phyloP scores from a whole-genome alignment of 2,329 filamentous ascomycete species.

The Keithomyces neogunnii region DNA sequence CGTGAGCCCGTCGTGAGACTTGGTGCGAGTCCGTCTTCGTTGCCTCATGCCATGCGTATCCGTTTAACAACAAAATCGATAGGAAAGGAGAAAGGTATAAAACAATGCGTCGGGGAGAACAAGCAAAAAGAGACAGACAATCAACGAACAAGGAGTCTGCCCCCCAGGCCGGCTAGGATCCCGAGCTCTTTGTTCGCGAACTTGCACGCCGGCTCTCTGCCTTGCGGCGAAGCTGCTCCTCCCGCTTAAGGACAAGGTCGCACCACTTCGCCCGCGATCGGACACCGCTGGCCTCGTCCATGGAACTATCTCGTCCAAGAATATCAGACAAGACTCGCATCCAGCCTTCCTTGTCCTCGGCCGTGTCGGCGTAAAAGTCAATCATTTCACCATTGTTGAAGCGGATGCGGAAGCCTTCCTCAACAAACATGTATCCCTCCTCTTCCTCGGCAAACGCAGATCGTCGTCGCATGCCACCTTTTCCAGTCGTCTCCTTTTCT shows the following conservation, averaged over 20 bases:
- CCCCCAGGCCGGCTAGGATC: constrained; percentile 12
- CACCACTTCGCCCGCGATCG: constrained; percentile 54
- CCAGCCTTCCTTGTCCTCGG: constrained; percentile 85
- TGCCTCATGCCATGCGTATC: constrained; percentile 1
- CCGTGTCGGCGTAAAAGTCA: constrained; percentile 92
- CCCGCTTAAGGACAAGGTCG: constrained; percentile 56
- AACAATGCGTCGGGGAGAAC: background rate
- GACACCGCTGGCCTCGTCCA: constrained; percentile 33
- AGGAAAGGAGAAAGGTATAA: background rate
- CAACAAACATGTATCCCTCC: constrained; percentile 99
- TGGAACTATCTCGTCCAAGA: constrained; percentile 43
- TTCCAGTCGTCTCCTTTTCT: constrained; percentile 73
- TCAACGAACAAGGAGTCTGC: no score
- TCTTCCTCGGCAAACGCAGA: constrained; percentile 97
- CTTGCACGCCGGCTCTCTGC: constrained; percentile 44
- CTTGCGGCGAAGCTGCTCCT: constrained; percentile 49
- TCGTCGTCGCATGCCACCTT: constrained; percentile 72
- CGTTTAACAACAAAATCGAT: background rate
- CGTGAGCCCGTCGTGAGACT: constrained; percentile 1
- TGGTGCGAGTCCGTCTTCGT: constrained; percentile 1
- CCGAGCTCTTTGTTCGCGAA: constrained; percentile 51
- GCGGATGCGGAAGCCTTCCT: constrained; percentile 96
- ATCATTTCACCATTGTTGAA: constrained; percentile 98
- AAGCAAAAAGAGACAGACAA: background rate
- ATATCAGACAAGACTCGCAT: constrained; percentile 79